Conservation (phyloP, 306 rosid genomes). For the Coriaria nepalensis region DNA sequence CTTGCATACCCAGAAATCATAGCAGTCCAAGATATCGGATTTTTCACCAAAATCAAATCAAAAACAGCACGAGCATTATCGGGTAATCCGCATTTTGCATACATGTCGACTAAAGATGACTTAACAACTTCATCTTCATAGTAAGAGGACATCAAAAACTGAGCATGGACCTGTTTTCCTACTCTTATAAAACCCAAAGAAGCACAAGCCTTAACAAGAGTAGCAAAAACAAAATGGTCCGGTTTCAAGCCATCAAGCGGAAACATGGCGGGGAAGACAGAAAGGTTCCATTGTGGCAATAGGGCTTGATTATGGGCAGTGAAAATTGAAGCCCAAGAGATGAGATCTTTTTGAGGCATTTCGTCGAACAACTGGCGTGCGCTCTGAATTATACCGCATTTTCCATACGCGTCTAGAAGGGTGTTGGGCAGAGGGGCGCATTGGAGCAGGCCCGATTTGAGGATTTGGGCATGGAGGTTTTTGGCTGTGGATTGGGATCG, state of each 20-base stretch:
- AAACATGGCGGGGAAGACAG: constrained; percentile 30
- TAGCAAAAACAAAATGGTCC: constrained; percentile 69
- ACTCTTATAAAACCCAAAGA: constrained; percentile 26
- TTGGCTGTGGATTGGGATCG: constrained; percentile 20
- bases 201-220: constrained; percentile 56
- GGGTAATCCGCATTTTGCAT: constrained; percentile 46
- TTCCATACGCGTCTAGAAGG: constrained; percentile 42
- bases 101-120: constrained; percentile 76
- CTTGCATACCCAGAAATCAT: constrained; percentile 70
- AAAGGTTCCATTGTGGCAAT: constrained; percentile 33
- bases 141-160: constrained; percentile 42
- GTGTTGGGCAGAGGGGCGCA: constrained; percentile 44
- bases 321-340: constrained; percentile 71
- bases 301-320: constrained; percentile 60
- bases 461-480: constrained; percentile 44
- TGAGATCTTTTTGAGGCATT: constrained; percentile 43
- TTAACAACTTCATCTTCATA: constrained; percentile 53
- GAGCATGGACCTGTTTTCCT: constrained; percentile 61
- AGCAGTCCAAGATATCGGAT: constrained; percentile 57
- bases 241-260: constrained; percentile 29
- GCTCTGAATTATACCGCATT: constrained; percentile 38
- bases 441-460: constrained; percentile 37
- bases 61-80: constrained; percentile 49
- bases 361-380: constrained; percentile 58
- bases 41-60: constrained; percentile 33